Base-by-base conservation (phyloP, 495 filamentous ascomycete genomes). In the Penicillium taxi region DNA sequence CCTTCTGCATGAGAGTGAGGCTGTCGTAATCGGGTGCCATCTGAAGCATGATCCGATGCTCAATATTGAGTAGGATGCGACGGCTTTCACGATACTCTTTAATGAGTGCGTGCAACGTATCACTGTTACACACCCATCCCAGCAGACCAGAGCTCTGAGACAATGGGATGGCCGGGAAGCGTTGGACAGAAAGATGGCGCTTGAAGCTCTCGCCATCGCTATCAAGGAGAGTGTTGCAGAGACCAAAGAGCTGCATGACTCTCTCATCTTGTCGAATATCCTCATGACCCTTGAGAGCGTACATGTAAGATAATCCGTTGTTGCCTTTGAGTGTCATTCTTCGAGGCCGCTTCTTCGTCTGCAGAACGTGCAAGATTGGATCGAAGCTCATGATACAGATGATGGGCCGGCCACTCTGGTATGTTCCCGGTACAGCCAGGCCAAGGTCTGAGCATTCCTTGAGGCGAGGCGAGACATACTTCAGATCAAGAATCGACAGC, bases 1-100 rank as follows among this genome's bases (percentile, higher is more conserved):
- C 93, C 64, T 99, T 99, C 57, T 99, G 93, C 93, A 99, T 99
- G 18, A 99, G 74, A 0, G 91, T 95, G 9, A 99, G 76, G 45
- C 93, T 95, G 45, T 99, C 91, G 53, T 96, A 96, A 58, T 99
- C 91, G 2, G 91, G 93, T 9, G 91, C 91, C 91, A 99, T 99
- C 56, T 99, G 91, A 22, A 99, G 69, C 91, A 99, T 99, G 52
- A 99, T 96, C 16, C 91, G 82, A 51, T 99, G 91, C 61, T 99
- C 91, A 43, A 99, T 99, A 48, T 99, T 99, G 30, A 99, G 78
- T 16, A 99, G 69, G 43, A 99, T 99, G 51, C 94, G 93, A 19
- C 91, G 80, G 37, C 84, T 91, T 56, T 99, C 93, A 35, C 91
- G 79, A 55, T 99, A 99, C 56, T 99, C 91, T 37, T 93, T 79